Evolutionary conservation across 306 rosid species (phyloP).

Genomic region (Glycine soja): DNA sequence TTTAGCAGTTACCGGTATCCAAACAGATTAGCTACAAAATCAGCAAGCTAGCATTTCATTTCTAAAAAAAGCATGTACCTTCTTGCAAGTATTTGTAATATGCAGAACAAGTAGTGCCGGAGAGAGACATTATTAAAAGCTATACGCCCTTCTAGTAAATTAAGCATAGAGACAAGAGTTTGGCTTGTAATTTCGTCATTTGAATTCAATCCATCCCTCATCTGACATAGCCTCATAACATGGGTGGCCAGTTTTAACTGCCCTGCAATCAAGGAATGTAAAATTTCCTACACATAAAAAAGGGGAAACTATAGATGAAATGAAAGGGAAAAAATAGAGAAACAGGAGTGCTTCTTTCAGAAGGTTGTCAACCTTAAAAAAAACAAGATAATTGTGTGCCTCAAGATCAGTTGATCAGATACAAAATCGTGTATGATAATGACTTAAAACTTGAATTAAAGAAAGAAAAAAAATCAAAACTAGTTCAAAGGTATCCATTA

Average conservation of each 20-base stretch:
- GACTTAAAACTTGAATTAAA: background rate
- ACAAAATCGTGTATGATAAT: background rate
- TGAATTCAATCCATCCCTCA: constrained; percentile 64
- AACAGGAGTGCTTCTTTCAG: background rate
- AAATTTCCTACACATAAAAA: constrained; percentile 8
- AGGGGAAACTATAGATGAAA: background rate
- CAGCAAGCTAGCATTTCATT: constrained; percentile 5
- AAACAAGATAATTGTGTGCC: constrained; percentile 17
- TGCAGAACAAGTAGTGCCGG: constrained; percentile 90
- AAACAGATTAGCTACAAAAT: constrained; percentile 18
- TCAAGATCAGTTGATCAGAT: constrained; percentile 1
- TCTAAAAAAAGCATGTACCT: constrained; percentile 60
- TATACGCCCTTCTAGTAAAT: constrained; percentile 73
- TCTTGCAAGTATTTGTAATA: constrained; percentile 86
- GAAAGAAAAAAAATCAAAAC: background rate
- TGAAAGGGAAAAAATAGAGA: background rate
- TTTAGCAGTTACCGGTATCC: background rate
- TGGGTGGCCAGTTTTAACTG: constrained; percentile 85
- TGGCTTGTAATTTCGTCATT: constrained; percentile 61
- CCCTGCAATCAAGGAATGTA: constrained; percentile 67
- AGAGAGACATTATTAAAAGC: constrained; percentile 84
- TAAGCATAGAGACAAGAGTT: constrained; percentile 74
- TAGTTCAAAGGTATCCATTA: constrained; percentile 21
- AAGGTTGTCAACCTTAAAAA: constrained; percentile 22
- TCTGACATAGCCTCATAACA: constrained; percentile 84